These are phyloP conservation scores for Solidago caesia DNA, from an alignment of 129 eudicot genomes.

Conservation along the genomic window DNA sequence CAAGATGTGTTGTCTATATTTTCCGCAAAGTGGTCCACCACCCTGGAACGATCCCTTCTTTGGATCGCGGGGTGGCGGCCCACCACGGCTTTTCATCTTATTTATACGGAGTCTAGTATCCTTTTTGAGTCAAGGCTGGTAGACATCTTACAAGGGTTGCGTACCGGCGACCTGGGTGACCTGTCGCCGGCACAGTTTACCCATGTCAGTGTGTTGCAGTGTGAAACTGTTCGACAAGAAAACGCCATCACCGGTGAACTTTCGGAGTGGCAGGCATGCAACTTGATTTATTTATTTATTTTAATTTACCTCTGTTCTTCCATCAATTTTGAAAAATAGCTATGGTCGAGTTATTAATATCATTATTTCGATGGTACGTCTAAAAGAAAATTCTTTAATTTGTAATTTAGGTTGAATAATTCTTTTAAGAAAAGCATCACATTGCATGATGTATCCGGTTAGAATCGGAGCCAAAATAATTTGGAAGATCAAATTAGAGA, in stretches of 20 bases:
- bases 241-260: slow-evolving; percentile 59
- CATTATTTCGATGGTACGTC: no score
- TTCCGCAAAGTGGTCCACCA: slow-evolving; percentile 61
- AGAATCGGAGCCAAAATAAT: neutral
- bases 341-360: no score
- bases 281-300: no score
- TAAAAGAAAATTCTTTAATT: no score
- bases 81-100: slow-evolving; percentile 75
- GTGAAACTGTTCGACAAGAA: slow-evolving; percentile 64
- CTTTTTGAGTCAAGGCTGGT: slow-evolving; percentile 54
- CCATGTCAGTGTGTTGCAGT: slow-evolving; percentile 75
- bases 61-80: slow-evolving; percentile 96
- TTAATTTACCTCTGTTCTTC: no score
- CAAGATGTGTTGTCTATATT: slow-evolving; percentile 50
- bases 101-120: slow-evolving; percentile 68
- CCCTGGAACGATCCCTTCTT: slow-evolving; percentile 64
- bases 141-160: slow-evolving; percentile 53
- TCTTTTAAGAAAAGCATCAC: no score
- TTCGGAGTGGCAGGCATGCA: slow-evolving; percentile 86
- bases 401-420: no score
- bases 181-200: slow-evolving; percentile 60
- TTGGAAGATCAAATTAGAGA: neutral
- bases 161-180: slow-evolving; percentile 76
- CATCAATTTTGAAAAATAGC: no score
- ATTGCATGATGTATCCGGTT: neutral